Base-by-base conservation (phyloP, 495 filamentous ascomycete genomes). In the Daldinia grandis region DNA sequence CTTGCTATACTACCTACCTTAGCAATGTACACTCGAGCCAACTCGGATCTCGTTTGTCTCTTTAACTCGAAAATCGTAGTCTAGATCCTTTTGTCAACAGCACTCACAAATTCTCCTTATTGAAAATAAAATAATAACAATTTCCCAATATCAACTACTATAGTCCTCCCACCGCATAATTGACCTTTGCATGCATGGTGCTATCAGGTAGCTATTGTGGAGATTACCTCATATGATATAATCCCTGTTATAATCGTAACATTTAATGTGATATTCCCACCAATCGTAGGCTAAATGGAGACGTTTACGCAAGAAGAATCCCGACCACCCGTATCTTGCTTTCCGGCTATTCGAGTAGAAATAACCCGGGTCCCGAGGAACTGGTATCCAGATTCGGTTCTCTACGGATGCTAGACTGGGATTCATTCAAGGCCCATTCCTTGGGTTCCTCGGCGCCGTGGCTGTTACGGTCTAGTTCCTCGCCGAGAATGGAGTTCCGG, bases 271-370 rank as follows among this genome's bases (percentile, higher is more conserved):
- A 50, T 67, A 67, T 56, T 71, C 62, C 59, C 68, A 71, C 68
- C 68, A 71, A 71, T 71, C 62, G 65, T 25, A 38, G 38, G 15
- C 61, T 25, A 31, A 31, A 35, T 38, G 37, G n/a, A 40, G 28
- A 58, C 8, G 40, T 53, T 28, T 17, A 56, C 40, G 17, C 10
- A 19, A 27, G 1, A 44, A 53, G 51, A 47, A 28, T 2, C 27
- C 60, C 12, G 35, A 24, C n/a, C 50, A 50, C 27, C 53, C 49
- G 40, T 7, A 27, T 31, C 57, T 51, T 61, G 40, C 37, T 63
- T 53, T 62, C 62, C 58, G 58, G 63, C 33, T 66, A 57, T 71
- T 71, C 64, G 69, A 72, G 57, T 59, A 59, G 53, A 72, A 72
- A 72, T 72, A 67, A 64, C 69, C 69, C 64, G 63, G 53, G 21